These are phyloP conservation scores for Agroathelia rolfsii DNA, from an alignment of 1,284 basidiomycete species.

Conservation along the genomic window DNA sequence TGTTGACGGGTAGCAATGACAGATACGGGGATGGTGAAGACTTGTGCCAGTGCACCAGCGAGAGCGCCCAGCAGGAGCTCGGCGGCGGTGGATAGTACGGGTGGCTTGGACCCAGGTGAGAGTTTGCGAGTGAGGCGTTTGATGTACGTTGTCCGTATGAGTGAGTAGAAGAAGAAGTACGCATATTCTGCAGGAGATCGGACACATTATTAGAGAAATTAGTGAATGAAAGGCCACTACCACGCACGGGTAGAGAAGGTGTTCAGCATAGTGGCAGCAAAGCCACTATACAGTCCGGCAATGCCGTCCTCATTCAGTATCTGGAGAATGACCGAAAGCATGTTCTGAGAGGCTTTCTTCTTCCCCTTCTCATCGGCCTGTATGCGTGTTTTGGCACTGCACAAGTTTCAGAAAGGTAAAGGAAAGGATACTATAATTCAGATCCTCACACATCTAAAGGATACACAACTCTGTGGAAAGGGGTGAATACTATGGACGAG, in stretches of 20 bases:
- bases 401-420: slow-evolving; percentile 6
- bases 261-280: slow-evolving; percentile 96
- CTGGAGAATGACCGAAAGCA: slow-evolving; percentile 55
- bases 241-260: slow-evolving; percentile 91
- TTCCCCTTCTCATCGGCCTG: slow-evolving; percentile 62
- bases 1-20: slow-evolving; percentile 98
- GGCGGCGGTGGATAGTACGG: slow-evolving; percentile 64
- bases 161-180: slow-evolving; percentile 98
- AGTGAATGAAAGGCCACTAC: slow-evolving; percentile 3
- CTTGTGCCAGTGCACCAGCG: slow-evolving; percentile 91
- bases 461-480: slow-evolving; percentile 71
- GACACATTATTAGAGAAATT: slow-evolving; percentile 6
- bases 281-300: slow-evolving; percentile 83
- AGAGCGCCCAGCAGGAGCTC: slow-evolving; percentile 86
- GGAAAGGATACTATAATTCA: slow-evolving; percentile 2
- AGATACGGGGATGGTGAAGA: slow-evolving; percentile 97
- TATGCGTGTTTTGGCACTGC: slow-evolving; percentile 90
- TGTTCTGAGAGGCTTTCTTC: slow-evolving; percentile 44
- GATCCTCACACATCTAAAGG: slow-evolving; percentile 83
- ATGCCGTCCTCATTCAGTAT: slow-evolving; percentile 78
- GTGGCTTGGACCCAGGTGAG: slow-evolving; percentile 45
- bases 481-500: slow-evolving; percentile 10
- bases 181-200: slow-evolving; percentile 72
- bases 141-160: slow-evolving; percentile 78
- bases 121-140: slow-evolving; percentile 51